Base-by-base conservation (phyloP, 306 rosid genomes). In the Pyrus pyrifolia region DNA sequence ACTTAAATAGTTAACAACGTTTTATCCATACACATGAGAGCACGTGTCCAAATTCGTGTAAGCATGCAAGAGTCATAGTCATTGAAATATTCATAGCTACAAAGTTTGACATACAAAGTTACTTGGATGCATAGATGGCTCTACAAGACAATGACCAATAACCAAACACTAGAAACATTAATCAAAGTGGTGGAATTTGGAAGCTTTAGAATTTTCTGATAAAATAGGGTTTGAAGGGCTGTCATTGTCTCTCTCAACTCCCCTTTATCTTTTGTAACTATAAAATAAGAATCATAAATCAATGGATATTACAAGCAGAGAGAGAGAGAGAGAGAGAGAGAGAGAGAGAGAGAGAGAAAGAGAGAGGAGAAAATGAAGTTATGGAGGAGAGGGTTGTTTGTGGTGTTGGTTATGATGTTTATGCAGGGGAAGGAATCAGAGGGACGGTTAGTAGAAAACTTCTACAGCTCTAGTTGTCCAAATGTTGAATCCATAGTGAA, bases 401-500 rank as follows among this genome's bases (percentile, higher is more conserved):
- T 83, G 79, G 40, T 81, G 5, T 45, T 83, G 75, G 74, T 9
- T 58, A 57, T 84, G 58, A 74, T 13, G 17, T 64, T 72, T 14
- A 40, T 81, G 40, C 62, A 35, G 15, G 78, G 46, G 30, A 85
- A 79, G 33, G 33, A 51, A 60, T 59, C 77, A 58, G 85, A 84
- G 70, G 89, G 88, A 0, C 87, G 82, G 71, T 58, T 95, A 38
- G 81, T 33, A 5, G 88, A 87, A 63, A 89, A 86, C 71, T 92
- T 92, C 81, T 95, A 92, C 30, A 12, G 64, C 12, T 78, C 77
- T 5, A 86, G 63, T 13, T 95, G 98, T 80, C 92, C 96, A 46
- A 90, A 85, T 70, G 86, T 95, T 1, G 97, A 95, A 68, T 35
- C 63, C 55, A 75, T 89, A 0, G 98, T 95, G n/a, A 23, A 17